Evolutionary conservation across 78 protist genomes (phyloP), one percentile per base, ranked within the genome.

Genomic region (Cavenderia fasciculata): DNA sequence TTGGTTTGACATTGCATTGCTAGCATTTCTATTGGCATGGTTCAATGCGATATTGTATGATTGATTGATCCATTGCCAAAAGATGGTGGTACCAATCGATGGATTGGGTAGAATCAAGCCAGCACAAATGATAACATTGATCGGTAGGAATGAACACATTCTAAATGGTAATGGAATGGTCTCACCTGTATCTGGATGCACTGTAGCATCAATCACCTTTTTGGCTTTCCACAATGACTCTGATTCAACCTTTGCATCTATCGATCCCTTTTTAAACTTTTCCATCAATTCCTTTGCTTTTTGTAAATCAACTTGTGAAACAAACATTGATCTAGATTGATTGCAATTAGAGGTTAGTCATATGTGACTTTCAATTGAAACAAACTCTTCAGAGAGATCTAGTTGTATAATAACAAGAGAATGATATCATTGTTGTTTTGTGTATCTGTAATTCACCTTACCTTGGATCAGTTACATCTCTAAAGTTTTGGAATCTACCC

Each of bases 41-140:
- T 89, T 89, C 44, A 89, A 62, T 44, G 91, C 86, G 43, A 77
- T 89, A 82, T 89, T 89, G 74, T 86, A 93, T 71, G 94, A 86
- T 59, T 93, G 96, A 70, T 93, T 93, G n/a, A 93, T 82, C 93
- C 93, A 93, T 74, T 93, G 96, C 93, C 93, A 93, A 73, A 93
- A 93, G 19, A 85, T 65, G 29, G 85, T 78, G 49, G 92, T 47
- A 19, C 87, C 86, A 8, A 69, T 68, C 66, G 79, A 52, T 41
- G 94, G 51, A 31, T 62, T 68, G 36, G 94, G 89, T 54, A 72
- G 23, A 31, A 89, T 47, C 49, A 89, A 62, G 57, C 94, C 95
- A 18, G 92, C 89, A 57, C 89, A 66, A 31, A 93, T 78, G 2
- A 77, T 51, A 33, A 93, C 87, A 63, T 93, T 93, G n/a, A 76